Percentiles rank a stretch among this genome's conserved stretches.
These are phyloP conservation scores for Neofusicoccum parvum DNA, from an alignment of 2,329 filamentous ascomycete genomes.

Conservation along the genomic window DNA sequence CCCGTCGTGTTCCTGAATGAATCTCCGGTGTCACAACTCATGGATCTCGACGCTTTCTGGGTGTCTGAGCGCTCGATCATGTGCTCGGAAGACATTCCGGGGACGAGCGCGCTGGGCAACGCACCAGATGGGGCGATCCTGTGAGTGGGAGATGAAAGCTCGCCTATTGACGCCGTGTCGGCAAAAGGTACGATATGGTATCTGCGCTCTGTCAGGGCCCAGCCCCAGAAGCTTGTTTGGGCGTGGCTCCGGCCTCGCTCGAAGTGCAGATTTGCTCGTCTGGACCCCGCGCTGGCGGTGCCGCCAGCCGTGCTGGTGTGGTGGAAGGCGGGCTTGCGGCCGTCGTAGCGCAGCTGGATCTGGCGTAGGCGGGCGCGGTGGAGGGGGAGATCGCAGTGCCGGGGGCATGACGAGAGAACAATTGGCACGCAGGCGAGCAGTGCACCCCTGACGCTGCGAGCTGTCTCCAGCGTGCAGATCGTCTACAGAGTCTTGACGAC, in stretches of 20 bases:
- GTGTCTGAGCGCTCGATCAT: conserved; percentile 1
- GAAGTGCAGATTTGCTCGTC: neutral
- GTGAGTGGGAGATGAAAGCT: conserved; percentile 14
- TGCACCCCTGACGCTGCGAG: conserved; percentile 9
- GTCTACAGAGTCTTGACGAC: neutral
- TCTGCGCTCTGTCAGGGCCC: neutral
- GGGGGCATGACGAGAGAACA: conserved; percentile 9
- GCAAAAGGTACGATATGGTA: conserved; percentile 6
- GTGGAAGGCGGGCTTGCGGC: neutral
- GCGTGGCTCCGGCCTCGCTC: neutral
- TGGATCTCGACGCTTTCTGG: neutral
- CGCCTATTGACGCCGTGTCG: conserved; percentile 8
- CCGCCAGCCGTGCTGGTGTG: neutral
- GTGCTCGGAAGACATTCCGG: conserved; percentile 9
- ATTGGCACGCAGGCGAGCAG: conserved; percentile 9
- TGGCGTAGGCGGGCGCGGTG: neutral
- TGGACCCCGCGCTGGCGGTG: neutral
- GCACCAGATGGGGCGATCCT: neutral
- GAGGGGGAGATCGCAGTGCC: conserved; percentile 7
- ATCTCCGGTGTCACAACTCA: conserved; percentile 17
- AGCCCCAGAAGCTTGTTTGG: conserved; percentile 11
- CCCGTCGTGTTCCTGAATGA: neutral
- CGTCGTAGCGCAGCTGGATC: neutral
- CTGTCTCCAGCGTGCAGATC: conserved; percentile 12
- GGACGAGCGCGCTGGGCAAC: neutral